Conservation (phyloP, 345 rosid genomes). For the Aurinia saxatilis region DNA sequence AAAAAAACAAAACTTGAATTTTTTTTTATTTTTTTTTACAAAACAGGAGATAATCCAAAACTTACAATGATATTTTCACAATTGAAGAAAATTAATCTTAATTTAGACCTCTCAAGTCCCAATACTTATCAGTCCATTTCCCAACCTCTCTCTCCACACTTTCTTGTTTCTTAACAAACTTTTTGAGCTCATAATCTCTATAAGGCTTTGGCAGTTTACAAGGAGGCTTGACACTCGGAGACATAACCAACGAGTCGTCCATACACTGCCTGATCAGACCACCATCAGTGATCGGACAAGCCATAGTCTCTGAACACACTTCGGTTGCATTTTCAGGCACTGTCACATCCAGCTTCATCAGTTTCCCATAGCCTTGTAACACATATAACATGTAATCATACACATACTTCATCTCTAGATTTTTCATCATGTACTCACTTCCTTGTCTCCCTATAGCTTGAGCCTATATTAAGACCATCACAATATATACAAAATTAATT, state of each 20-base stretch:
- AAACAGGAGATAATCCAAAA: background rate
- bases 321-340: slow-evolving; percentile 34
- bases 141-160: slow-evolving; percentile 20
- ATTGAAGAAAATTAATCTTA: background rate
- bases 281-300: slow-evolving; percentile 27
- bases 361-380: slow-evolving; percentile 36
- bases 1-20: no score
- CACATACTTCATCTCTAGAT: slow-evolving; percentile 39
- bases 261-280: slow-evolving; percentile 34
- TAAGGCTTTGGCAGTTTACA: slow-evolving; percentile 43
- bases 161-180: slow-evolving; percentile 24
- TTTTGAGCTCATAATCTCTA: slow-evolving; percentile 19
- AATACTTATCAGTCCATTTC: slow-evolving; percentile 22
- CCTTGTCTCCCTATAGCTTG: slow-evolving; percentile 41
- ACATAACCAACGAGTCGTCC: slow-evolving; percentile 45
- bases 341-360: slow-evolving; percentile 41
- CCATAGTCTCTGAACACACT: slow-evolving; percentile 38
- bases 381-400: slow-evolving; percentile 60
- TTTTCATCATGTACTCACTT: slow-evolving; percentile 36
- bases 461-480: slow-evolving; percentile 33
- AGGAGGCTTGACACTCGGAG: slow-evolving; percentile 34
- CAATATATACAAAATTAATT: background rate
- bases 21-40: no score
- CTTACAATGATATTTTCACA: background rate
- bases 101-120: slow-evolving; percentile 16